A percentile compares a stretch with the other conserved stretches of the same genome.
phyloP scores from a whole-genome alignment of 495 filamentous ascomycete species.

The Cenococcum geophilum region DNA sequence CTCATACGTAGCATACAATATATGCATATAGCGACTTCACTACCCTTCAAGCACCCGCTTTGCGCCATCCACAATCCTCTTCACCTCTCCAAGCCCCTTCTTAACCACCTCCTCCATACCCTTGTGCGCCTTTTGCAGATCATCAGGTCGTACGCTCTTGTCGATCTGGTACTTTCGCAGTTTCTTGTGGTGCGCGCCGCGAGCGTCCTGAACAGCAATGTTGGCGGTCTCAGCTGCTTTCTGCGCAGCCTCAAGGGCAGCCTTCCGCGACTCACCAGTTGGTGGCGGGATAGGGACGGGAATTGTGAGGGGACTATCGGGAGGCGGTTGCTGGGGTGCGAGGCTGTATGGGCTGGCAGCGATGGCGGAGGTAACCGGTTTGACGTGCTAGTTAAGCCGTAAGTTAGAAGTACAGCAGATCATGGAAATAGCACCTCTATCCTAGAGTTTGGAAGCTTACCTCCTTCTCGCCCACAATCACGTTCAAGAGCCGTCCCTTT shows the following conservation, averaged over 20 bases:
- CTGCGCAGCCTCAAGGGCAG: slow-evolving; percentile 49
- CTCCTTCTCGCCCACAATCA: slow-evolving; percentile 59
- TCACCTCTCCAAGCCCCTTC: slow-evolving; percentile 59
- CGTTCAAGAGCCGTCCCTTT: slow-evolving; percentile 58
- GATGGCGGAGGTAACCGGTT: slow-evolving; percentile 66
- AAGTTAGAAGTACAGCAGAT: slow-evolving; percentile 22
- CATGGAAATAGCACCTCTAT: neutral
- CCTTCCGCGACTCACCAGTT: slow-evolving; percentile 56
- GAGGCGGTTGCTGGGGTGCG: slow-evolving; percentile 58
- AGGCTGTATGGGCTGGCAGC: slow-evolving; percentile 61
- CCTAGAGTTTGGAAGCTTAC: slow-evolving; percentile 39
- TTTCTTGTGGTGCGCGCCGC: slow-evolving; percentile 56
- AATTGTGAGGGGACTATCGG: slow-evolving; percentile 63
- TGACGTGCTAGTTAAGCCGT: slow-evolving; percentile 50
- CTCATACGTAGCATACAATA: too few relatives aligned
- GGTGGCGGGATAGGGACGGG: slow-evolving; percentile 63
- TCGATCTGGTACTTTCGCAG: slow-evolving; percentile 54
- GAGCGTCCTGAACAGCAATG: slow-evolving; percentile 48
- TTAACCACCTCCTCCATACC: slow-evolving; percentile 67
- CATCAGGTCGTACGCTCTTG: slow-evolving; percentile 56
- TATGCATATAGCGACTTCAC: neutral
- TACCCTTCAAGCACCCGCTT: slow-evolving; percentile 50
- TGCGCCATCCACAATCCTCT: slow-evolving; percentile 59
- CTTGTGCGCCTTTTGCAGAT: slow-evolving; percentile 56
- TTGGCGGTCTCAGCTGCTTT: slow-evolving; percentile 57